Conservation (phyloP, 106 monocot species). For the Xerophyta viscosa region DNA sequence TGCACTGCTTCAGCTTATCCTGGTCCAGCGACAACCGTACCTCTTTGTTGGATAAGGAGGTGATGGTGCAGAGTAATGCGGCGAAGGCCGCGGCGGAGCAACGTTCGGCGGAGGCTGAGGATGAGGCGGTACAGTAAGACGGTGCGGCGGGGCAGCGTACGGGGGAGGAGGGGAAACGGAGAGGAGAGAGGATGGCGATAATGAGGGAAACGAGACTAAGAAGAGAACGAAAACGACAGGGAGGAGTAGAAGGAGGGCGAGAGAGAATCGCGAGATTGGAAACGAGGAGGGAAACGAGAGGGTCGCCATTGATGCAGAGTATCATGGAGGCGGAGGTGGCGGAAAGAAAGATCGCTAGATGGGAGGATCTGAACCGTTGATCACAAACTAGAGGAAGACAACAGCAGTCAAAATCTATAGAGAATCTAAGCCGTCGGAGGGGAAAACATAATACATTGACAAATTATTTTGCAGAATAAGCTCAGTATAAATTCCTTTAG, state of each 20-base stretch:
- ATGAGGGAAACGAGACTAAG: background rate
- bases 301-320: background rate
- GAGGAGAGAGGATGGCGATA: background rate
- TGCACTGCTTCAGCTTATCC: conserved; percentile 8
- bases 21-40: conserved; percentile 1
- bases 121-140: conserved; percentile 2
- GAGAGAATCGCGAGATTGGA: background rate
- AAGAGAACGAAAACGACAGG: conserved; percentile 5
- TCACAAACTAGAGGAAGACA: too few species aligned
- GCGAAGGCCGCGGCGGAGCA: background rate
- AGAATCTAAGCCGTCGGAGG: too few species aligned
- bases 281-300: conserved; percentile 1
- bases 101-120: background rate
- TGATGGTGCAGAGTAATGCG: background rate
- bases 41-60: background rate
- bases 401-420: too few species aligned
- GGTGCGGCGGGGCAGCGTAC: background rate
- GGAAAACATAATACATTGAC: too few species aligned
- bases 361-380: background rate
- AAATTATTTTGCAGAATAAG: too few species aligned
- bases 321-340: background rate
- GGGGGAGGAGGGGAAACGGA: conserved; percentile 1
- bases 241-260: background rate
- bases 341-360: background rate
- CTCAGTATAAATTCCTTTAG: too few species aligned